Evolutionary conservation across 495 filamentous ascomycete genomes (phyloP).

Genomic region (Penicillium lividum): DNA sequence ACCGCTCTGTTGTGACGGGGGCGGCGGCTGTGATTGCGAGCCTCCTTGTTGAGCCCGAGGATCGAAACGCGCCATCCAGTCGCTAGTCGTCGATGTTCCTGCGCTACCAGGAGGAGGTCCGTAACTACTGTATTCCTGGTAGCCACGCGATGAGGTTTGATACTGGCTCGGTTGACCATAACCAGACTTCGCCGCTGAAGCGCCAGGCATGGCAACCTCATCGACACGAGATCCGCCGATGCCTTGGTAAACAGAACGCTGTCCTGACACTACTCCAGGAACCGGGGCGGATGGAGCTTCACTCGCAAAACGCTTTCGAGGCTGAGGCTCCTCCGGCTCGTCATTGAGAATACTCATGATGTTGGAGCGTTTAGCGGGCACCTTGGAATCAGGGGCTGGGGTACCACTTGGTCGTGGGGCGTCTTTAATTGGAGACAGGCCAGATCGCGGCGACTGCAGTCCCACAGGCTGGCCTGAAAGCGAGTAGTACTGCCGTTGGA

Average conservation of each 20-base stretch:
- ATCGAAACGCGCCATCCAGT: conserved; percentile 52
- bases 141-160: conserved; percentile 33
- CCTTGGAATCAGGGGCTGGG: conserved; percentile 39
- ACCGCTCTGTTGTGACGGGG: conserved; percentile 15
- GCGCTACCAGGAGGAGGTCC: conserved; percentile 26
- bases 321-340: conserved; percentile 57
- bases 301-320: conserved; percentile 48
- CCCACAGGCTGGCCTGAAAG: conserved; percentile 28
- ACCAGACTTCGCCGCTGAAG: conserved; percentile 23
- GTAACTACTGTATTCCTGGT: conserved; percentile 40
- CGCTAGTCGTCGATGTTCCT: conserved; percentile 36
- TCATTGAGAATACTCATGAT: conserved; percentile 62
- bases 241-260: conserved; percentile 22
- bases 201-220: conserved; percentile 19
- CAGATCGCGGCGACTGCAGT: conserved; percentile 35
- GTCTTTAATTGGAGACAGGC: conserved; percentile 47
- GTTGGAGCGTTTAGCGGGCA: conserved; percentile 58
- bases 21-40: conserved; percentile 27
- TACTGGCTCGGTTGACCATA: conserved; percentile 36
- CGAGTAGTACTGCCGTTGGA: conserved; percentile 35
- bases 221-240: conserved; percentile 28
- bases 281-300: conserved; percentile 29
- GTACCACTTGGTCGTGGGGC: conserved; percentile 35
- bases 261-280: conserved; percentile 7
- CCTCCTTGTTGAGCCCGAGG: conserved; percentile 40